Conservation (phyloP, 2,329 filamentous ascomycete species). For the Fusarium drepaniforme region DNA sequence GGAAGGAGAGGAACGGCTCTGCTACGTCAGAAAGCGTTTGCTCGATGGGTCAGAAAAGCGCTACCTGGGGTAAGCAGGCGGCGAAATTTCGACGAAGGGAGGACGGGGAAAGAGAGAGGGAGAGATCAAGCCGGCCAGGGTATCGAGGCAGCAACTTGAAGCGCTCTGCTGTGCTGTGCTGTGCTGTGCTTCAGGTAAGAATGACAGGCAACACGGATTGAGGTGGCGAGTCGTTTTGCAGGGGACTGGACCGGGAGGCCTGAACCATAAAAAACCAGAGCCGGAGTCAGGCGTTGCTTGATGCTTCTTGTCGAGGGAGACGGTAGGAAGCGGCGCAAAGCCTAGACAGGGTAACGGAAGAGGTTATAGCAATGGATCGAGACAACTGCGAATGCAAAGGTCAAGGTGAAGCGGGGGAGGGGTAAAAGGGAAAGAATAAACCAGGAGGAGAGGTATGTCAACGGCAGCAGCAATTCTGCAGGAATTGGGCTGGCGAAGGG, state of each 20-base stretch:
- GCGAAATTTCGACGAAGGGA: slow-evolving; percentile 28
- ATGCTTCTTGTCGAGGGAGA: slow-evolving; percentile 28
- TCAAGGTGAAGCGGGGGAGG: slow-evolving; percentile 12
- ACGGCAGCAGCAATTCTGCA: slow-evolving; percentile 44
- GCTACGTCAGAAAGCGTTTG: slow-evolving; percentile 23
- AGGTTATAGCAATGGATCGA: slow-evolving; percentile 5
- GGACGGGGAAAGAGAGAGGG: slow-evolving; percentile 10
- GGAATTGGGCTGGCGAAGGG: slow-evolving; percentile 44
- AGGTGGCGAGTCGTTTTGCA: slow-evolving; percentile 32
- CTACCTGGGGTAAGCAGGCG: slow-evolving; percentile 31
- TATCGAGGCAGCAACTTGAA: slow-evolving; percentile 35
- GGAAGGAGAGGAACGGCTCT: slow-evolving; percentile 23
- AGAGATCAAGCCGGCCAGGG: slow-evolving; percentile 22
- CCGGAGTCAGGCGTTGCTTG: slow-evolving; percentile 23
- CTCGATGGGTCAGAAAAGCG: slow-evolving; percentile 22
- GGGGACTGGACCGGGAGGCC: slow-evolving; percentile 6
- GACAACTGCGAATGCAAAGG: background rate
- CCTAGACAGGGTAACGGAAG: slow-evolving; percentile 5
- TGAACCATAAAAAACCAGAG: slow-evolving; percentile 3
- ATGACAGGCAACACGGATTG: slow-evolving; percentile 11
- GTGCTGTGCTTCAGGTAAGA: slow-evolving; percentile 15
- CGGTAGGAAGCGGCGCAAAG: slow-evolving; percentile 26
- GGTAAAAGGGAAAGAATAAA: slow-evolving; percentile 22
- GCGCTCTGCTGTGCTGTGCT: background rate
- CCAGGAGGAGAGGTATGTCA: slow-evolving; percentile 24